These are phyloP conservation scores for Talaromyces sp. DNA, from an alignment of 2,329 filamentous ascomycete genomes.

Conservation along the genomic window DNA sequence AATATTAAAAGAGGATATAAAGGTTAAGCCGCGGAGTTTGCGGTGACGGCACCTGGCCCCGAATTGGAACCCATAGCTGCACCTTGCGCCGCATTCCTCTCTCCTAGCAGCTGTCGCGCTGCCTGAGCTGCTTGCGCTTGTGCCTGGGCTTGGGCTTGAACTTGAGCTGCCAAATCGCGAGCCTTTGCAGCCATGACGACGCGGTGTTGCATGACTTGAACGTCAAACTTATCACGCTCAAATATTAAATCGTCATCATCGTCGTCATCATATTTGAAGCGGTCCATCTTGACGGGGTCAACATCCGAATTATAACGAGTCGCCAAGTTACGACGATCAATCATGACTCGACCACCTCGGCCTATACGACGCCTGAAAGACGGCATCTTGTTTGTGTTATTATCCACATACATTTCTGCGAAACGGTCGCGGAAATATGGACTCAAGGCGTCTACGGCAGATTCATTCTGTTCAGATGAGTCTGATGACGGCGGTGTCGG, in stretches of 20 bases:
- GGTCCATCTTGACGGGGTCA: constrained; percentile 54
- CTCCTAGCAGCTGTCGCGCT: constrained; percentile 32
- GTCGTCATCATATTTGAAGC: constrained; percentile 86
- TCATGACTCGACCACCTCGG: constrained; percentile 77
- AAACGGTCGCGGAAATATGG: constrained; percentile 33
- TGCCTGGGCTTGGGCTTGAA: constrained; percentile 31
- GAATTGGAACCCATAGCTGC: constrained; percentile 26
- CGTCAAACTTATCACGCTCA: constrained; percentile 65
- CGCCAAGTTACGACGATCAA: constrained; percentile 72
- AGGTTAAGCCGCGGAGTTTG: constrained; percentile 21
- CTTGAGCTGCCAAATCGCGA: constrained; percentile 38
- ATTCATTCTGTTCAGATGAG: constrained; percentile 41
- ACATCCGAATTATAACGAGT: constrained; percentile 45
- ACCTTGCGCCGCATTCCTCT: constrained; percentile 24
- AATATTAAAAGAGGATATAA: constrained; percentile 9
- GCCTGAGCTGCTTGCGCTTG: constrained; percentile 25
- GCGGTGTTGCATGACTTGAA: constrained; percentile 53
- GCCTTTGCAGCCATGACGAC: constrained; percentile 44
- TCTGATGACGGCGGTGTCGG: constrained; percentile 47
- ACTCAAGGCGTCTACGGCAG: constrained; percentile 28
- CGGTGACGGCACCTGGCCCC: constrained; percentile 23
- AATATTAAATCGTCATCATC: constrained; percentile 73
- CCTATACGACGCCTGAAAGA: constrained; percentile 81
- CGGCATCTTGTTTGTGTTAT: constrained; percentile 46
- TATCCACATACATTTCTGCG: constrained; percentile 38